Evolutionary conservation across 1,139 yeast genomes (phyloP), one percentile per base, ranked within the genome.

Genomic region (Taphrina communis): DNA sequence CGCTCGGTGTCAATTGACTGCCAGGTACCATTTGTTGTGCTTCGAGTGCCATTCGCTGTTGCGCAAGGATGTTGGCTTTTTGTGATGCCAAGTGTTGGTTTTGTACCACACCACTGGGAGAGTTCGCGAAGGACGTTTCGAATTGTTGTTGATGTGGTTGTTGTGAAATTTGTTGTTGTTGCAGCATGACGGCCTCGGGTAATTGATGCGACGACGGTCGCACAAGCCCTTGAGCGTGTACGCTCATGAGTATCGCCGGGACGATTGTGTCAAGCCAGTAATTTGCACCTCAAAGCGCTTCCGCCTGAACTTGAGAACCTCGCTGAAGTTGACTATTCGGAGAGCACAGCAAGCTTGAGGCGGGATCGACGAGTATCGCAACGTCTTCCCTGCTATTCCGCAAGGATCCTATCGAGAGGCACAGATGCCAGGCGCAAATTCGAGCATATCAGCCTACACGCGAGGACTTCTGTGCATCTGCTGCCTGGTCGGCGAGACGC

Each of bases 21-120:
- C 53, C 53, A 8, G 53, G 63, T 31, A 58, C 21, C 53, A 58
- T 58, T 9, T 58, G 63, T 38, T 58, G 63, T 14, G 50, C 21
- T n/a, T 51, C 65, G 3, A 39, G 35, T 9, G 53, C 17, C 50
- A 51, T 8, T 31, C 55, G 55, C 5, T 36, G 57, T 19, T 50
- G 66, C 11, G 44, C 56, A 14, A 42, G 19, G 12, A 31, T 17
- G 9, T 46, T 31, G 31, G 52, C 53, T 17, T 44, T 31, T 31
- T 58, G 63, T n/a, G 42, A 48, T 14, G 52, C 53, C 21, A 58
- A 11, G 14, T 58, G 63, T 44, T 44, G 60, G 6, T 53, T 25
- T 31, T 19, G 48, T 21, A 39, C 12, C 31, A 25, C 31, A 19
- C 11, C 21, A n/a, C 36, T 17, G 1, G 53, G 63, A 19, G 53